A percentile compares a stretch with the other conserved stretches of the same genome.
These are phyloP conservation scores for Linum lewisii DNA, from an alignment of 345 rosid species.

Conservation along the genomic window DNA sequence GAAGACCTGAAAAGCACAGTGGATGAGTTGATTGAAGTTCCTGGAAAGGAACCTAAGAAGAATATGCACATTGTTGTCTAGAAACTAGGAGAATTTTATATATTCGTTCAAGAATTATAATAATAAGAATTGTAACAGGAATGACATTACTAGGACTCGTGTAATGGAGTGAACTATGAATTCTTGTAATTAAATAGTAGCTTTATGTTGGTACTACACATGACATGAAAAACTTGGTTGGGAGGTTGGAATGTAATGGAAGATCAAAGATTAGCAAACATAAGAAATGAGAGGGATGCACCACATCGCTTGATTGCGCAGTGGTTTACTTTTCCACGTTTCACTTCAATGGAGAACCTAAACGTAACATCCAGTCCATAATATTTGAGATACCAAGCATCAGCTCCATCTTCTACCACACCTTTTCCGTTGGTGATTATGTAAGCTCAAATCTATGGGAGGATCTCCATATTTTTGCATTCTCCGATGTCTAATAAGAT, in stretches of 20 bases:
- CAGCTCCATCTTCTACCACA: background rate
- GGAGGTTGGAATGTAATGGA: background rate
- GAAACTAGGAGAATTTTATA: background rate
- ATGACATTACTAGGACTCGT: too few species aligned
- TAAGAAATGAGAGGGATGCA: background rate
- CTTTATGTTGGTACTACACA: too few species aligned
- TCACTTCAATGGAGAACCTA: background rate
- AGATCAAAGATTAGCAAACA: background rate
- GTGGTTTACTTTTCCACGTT: background rate
- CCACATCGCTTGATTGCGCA: background rate
- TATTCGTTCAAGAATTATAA: too few species aligned
- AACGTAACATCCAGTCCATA: background rate
- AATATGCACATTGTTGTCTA: background rate
- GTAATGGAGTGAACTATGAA: too few species aligned
- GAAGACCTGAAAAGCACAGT: constrained; percentile 4
- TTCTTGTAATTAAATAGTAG: too few species aligned
- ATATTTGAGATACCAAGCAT: background rate
- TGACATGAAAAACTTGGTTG: background rate
- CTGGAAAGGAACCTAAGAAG: constrained; percentile 8
- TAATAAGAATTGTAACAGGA: too few species aligned
- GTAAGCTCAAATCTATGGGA: background rate
- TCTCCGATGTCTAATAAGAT: background rate
- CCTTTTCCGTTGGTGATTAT: background rate
- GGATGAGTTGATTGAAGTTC: background rate
- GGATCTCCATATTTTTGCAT: background rate